Base-by-base conservation (phyloP, 164 flowering plant species). In the Liquidambar formosana region DNA sequence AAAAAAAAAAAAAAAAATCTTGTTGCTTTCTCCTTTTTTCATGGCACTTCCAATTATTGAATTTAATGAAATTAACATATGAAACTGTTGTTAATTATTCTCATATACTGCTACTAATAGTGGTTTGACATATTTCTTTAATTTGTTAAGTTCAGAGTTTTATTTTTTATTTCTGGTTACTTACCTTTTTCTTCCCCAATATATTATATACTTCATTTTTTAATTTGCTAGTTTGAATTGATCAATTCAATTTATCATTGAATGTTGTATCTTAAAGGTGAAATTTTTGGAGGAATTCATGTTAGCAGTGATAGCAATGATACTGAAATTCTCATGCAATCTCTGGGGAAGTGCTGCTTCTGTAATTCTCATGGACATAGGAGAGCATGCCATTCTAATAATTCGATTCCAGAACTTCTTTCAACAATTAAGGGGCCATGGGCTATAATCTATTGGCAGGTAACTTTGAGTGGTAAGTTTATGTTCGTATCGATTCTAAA, bases 401-500 rank as follows among this genome's bases (percentile, higher is more conserved):
- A 10, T 46, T 77, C 92, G 67, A 84, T 93, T 65, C 83, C 87
- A 1, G 81, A 89, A 69, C 84, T 92, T 72, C 92, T 96, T 79
- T 96, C 99, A 48, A 54, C 59, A 49, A 84, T 96, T 68, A 89
- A 75, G 81, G 99, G 99, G 38, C 99, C 99, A 52, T 96, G 98
- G 98, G 89, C 97, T 71, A 48, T 90, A 43, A 81, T 90, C 57
- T 96, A 87, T 78, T 93, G 97, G 97, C 99, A 96, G 99, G 99
- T 93, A 86, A 76, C 71, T 71, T 66, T 63, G 58, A 71, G 69
- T 73, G 83, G 82, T 84, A 77, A 77, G 78, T 85, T 73, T 65
- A 70, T 70, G 2, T 52, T 61, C 60, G 21, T 65, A 27, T 56
- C 44, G 11, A 15, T 65, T 57, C 19, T 21, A 68, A 19, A 41